Percentiles rank a stretch among this genome's conserved stretches.
Evolutionary conservation across 345 rosid species (phyloP).

Genomic region (Nasturtium officinale): DNA sequence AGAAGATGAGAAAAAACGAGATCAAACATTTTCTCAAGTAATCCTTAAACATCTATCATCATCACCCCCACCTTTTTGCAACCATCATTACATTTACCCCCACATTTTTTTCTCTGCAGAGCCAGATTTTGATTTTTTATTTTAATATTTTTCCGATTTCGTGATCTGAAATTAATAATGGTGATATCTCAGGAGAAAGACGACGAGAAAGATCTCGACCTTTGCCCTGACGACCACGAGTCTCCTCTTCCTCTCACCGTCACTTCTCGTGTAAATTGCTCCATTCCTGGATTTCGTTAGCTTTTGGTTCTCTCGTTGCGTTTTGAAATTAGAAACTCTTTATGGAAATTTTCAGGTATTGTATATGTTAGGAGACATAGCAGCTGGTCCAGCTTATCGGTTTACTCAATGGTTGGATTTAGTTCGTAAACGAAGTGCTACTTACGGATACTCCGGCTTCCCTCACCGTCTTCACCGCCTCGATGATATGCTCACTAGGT

Average conservation of each 20-base stretch:
- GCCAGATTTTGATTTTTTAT: slow-evolving; percentile 24
- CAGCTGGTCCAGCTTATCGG: slow-evolving; percentile 80
- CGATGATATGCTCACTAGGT: slow-evolving; percentile 53
- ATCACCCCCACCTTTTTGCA: too few species aligned
- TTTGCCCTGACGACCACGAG: slow-evolving; percentile 62
- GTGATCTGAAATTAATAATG: slow-evolving; percentile 39
- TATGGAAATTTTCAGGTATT: slow-evolving; percentile 56
- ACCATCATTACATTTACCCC: slow-evolving; percentile 6
- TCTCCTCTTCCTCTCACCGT: slow-evolving; percentile 81
- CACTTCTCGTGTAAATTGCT: slow-evolving; percentile 78
- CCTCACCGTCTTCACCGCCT: slow-evolving; percentile 65
- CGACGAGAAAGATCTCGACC: slow-evolving; percentile 58
- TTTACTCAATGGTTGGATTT: slow-evolving; percentile 95
- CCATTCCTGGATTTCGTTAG: slow-evolving; percentile 1
- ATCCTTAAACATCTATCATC: too few species aligned
- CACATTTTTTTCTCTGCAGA: slow-evolving; percentile 7
- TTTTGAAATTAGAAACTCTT: background rate
- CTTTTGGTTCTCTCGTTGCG: background rate
- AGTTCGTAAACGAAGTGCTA: slow-evolving; percentile 92
- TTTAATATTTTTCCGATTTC: background rate
- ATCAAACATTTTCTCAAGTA: slow-evolving; percentile 40
- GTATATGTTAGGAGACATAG: slow-evolving; percentile 97
- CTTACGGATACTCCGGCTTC: slow-evolving; percentile 79
- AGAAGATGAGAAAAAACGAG: slow-evolving; percentile 40
- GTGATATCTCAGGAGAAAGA: slow-evolving; percentile 60